Evolutionary conservation across 306 rosid species (phyloP).

Genomic region (Vigna hirtella): DNA sequence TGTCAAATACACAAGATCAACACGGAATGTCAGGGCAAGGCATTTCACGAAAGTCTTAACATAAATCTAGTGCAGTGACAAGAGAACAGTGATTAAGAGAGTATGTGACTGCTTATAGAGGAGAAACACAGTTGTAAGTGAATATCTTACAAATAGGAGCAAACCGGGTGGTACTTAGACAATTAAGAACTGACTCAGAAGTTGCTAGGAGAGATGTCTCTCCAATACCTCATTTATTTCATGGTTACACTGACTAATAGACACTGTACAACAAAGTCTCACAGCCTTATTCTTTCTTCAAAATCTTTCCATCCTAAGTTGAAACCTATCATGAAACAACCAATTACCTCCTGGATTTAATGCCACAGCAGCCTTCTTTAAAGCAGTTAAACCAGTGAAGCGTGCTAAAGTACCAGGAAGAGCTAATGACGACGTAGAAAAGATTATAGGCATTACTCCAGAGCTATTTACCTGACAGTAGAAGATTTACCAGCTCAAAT

Average conservation of each 20-base stretch:
- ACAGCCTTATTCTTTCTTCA: too few species aligned
- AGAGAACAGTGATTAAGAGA: too few species aligned
- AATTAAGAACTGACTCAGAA: too few species aligned
- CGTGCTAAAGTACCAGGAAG: slow-evolving; percentile 98
- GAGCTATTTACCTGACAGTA: slow-evolving; percentile 88
- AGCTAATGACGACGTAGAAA: slow-evolving; percentile 92
- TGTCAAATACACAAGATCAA: slow-evolving; percentile 24
- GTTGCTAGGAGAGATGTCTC: too few species aligned
- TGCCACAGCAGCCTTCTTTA: slow-evolving; percentile 84
- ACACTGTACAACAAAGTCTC: too few species aligned
- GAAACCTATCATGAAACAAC: background rate
- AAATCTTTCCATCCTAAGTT: too few species aligned
- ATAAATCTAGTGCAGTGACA: background rate
- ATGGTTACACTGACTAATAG: too few species aligned
- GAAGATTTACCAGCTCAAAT: slow-evolving; percentile 40
- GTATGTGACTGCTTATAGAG: too few species aligned
- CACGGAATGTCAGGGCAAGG: background rate
- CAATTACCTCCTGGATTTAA: slow-evolving; percentile 87
- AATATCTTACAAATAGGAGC: too few species aligned
- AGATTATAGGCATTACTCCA: slow-evolving; percentile 97
- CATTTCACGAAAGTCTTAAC: slow-evolving; percentile 11
- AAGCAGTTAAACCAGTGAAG: slow-evolving; percentile 79
- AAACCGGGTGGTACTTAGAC: too few species aligned
- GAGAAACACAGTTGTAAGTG: too few species aligned
- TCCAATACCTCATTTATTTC: too few species aligned